Conservation (phyloP, 495 filamentous ascomycete species). For the Penicillium antarcticum region DNA sequence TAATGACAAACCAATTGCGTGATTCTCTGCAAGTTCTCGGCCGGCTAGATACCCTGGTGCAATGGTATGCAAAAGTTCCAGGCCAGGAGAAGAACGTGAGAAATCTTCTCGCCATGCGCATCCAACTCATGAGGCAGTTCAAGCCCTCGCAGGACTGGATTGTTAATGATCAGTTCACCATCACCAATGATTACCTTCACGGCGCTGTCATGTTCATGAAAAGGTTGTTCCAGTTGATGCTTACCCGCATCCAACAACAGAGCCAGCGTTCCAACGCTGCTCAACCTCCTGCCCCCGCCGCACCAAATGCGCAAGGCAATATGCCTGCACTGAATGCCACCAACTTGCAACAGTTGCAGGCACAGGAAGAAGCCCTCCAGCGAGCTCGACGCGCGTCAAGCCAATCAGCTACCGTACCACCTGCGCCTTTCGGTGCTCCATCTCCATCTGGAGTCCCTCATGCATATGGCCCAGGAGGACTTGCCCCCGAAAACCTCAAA, state of each 20-base stretch:
- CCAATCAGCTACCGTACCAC: slow-evolving; percentile 56
- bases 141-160: slow-evolving; percentile 46
- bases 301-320: slow-evolving; percentile 27
- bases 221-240: slow-evolving; percentile 40
- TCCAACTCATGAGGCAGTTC: slow-evolving; percentile 58
- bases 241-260: slow-evolving; percentile 36
- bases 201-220: slow-evolving; percentile 44
- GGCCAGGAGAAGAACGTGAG: slow-evolving; percentile 41
- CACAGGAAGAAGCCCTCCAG: slow-evolving; percentile 44
- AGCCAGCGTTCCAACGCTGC: slow-evolving; percentile 26
- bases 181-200: slow-evolving; percentile 55
- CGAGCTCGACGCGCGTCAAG: slow-evolving; percentile 50
- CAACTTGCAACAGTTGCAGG: slow-evolving; percentile 59
- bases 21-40: slow-evolving; percentile 39
- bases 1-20: slow-evolving; percentile 47
- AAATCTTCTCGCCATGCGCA: slow-evolving; percentile 45
- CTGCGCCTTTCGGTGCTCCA: slow-evolving; percentile 64
- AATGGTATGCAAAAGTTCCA: slow-evolving; percentile 33
- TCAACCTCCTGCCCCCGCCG: slow-evolving; percentile 22
- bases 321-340: slow-evolving; percentile 57
- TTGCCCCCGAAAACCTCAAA: slow-evolving; percentile 55
- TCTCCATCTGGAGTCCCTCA: slow-evolving; percentile 71
- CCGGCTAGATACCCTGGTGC: slow-evolving; percentile 41
- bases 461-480: slow-evolving; percentile 42
- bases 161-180: slow-evolving; percentile 54